Evolutionary conservation across 129 eudicot species (phyloP), one percentile per base, ranked within the genome.

Genomic region (Daucus carota): DNA sequence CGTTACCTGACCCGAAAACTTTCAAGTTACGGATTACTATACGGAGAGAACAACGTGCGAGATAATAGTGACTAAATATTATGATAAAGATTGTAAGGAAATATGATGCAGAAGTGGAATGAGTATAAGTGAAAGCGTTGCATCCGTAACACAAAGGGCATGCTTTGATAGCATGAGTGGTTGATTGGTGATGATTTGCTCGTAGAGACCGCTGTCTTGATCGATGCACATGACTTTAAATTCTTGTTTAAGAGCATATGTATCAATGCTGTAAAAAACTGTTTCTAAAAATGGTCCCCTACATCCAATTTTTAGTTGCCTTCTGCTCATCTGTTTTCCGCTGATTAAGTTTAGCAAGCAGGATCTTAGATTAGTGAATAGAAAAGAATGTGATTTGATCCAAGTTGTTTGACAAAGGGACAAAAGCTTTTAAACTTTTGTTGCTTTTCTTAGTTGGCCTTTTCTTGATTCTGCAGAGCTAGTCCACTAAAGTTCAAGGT

Each of bases 381-480:
- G 31, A 54, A 54, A 54, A n/a, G 31, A 54, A 54, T 8, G 63
- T n/a, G 9, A n/a, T 1, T 63, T 28, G 62, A 29, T 63, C 70
- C 70, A 63, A 63, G 70, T 63, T 80, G 47, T 75, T 71, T 28
- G 62, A 45, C 79, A 77, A 65, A 82, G 73, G 65, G 83, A 84
- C 91, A 87, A 85, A 85, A 69, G 32, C 13, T 41, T 31, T 70
- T 79, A 22, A 65, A 63, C 26, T 77, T 79, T 63, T 48, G 72
- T 79, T 81, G 80, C 80, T 81, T 81, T 79, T 76, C 52, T 77
- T 54, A 76, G 41, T 78, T 85, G 85, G 73, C 81, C 15, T 36
- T 87, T 85, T 84, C 62, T 50, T 62, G 68, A 45, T 40, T 72
- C 79, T 74, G 80, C 83, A 44, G 40, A 65, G 77, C 69, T 33